phyloP scores from a whole-genome alignment of 345 rosid genomes.

The Kernera saxatilis region DNA sequence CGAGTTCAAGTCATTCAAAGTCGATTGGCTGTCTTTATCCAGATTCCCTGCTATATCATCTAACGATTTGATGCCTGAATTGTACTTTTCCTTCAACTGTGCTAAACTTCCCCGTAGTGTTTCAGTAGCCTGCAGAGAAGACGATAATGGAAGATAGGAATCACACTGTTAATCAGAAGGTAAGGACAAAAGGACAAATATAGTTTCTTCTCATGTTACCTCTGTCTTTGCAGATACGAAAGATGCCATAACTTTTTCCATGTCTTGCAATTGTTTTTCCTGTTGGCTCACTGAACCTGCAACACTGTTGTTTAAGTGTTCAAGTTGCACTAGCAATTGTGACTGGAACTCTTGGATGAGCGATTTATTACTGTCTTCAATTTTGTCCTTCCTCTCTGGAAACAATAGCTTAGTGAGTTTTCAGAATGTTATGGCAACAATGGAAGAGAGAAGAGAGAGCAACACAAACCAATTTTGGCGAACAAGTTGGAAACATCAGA shows the following conservation, averaged over 20 bases:
- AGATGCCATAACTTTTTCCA: slow-evolving; percentile 89
- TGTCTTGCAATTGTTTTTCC: slow-evolving; percentile 74
- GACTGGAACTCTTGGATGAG: slow-evolving; percentile 75
- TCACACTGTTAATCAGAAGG: not conserved
- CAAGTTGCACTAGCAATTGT: slow-evolving; percentile 68
- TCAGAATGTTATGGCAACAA: slow-evolving; percentile 8
- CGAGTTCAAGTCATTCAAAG: slow-evolving; percentile 63
- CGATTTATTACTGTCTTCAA: slow-evolving; percentile 74
- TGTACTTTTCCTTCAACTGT: slow-evolving; percentile 55
- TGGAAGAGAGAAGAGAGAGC: slow-evolving; percentile 15
- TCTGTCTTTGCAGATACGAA: slow-evolving; percentile 80
- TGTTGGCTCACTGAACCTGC: slow-evolving; percentile 78
- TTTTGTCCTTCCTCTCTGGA: slow-evolving; percentile 90
- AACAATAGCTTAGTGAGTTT: slow-evolving; percentile 22
- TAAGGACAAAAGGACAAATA: too few species aligned
- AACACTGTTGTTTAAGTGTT: slow-evolving; percentile 69
- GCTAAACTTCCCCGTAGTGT: slow-evolving; percentile 65
- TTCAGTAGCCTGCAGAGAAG: slow-evolving; percentile 64
- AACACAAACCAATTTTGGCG: slow-evolving; percentile 70
- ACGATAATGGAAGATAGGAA: not conserved
- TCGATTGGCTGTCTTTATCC: slow-evolving; percentile 63
- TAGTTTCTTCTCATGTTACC: slow-evolving; percentile 32
- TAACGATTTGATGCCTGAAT: slow-evolving; percentile 63
- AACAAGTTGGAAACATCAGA: slow-evolving; percentile 80
- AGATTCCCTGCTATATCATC: slow-evolving; percentile 64